Percentiles rank a stretch among this genome's conserved stretches.
Conservation (phyloP, 2,329 filamentous ascomycete species). For the Sclerotinia borealis region DNA sequence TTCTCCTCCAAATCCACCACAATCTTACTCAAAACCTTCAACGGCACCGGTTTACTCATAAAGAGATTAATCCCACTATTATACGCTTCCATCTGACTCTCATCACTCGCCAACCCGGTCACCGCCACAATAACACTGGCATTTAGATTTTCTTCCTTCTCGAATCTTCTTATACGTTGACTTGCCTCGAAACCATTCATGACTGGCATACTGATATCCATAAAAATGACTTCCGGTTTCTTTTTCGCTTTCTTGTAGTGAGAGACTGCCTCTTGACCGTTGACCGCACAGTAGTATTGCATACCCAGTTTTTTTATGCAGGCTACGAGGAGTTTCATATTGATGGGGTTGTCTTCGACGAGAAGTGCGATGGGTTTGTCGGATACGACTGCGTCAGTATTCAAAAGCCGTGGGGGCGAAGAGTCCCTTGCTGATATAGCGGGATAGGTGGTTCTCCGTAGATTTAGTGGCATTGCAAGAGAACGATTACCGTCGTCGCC, state of each 20-base stretch:
- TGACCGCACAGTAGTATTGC: slow-evolving; percentile 28
- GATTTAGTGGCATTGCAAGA: neutral
- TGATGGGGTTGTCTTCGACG: slow-evolving; percentile 36
- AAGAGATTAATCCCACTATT: slow-evolving; percentile 47
- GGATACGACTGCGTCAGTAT: neutral
- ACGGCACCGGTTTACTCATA: slow-evolving; percentile 42
- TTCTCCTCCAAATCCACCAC: neutral
- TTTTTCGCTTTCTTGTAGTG: slow-evolving; percentile 2
- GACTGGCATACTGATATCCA: slow-evolving; percentile 50
- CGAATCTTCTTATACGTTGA: slow-evolving; percentile 10
- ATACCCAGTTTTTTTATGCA: slow-evolving; percentile 15
- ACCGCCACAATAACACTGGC: slow-evolving; percentile 42
- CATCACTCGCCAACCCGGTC: slow-evolving; percentile 43
- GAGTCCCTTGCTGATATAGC: neutral
- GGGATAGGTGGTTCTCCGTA: neutral
- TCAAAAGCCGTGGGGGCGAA: neutral
- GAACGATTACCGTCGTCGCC: neutral
- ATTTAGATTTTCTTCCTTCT: neutral
- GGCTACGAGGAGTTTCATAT: slow-evolving; percentile 28
- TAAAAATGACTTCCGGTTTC: slow-evolving; percentile 37
- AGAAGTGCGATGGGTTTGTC: slow-evolving; percentile 13
- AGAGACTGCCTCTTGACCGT: slow-evolving; percentile 13
- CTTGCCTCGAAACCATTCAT: slow-evolving; percentile 39
- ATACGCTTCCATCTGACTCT: slow-evolving; percentile 42
- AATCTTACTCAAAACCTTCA: slow-evolving; percentile 1